Evolutionary conservation across 345 rosid genomes (phyloP).

Genomic region (Durio zibethinus): DNA sequence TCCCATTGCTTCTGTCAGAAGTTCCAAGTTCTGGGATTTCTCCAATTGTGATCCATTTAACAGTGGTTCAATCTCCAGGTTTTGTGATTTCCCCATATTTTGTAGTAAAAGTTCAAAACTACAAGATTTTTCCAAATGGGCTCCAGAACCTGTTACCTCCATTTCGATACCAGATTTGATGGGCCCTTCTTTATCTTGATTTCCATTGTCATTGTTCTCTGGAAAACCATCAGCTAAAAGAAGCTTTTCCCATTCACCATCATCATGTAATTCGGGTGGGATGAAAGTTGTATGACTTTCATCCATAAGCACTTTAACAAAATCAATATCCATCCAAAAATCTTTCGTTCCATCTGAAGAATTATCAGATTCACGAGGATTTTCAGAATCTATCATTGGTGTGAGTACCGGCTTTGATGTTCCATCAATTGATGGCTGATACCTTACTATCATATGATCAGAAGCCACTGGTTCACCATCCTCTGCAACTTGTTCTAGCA

Average conservation of each 20-base stretch:
- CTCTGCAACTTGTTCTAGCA: constrained; percentile 47
- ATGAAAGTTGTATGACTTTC: constrained; percentile 56
- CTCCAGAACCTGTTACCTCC: constrained; percentile 31
- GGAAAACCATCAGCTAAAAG: constrained; percentile 45
- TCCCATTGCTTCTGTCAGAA: constrained; percentile 53
- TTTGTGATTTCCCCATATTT: constrained; percentile 44
- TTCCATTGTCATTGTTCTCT: constrained; percentile 35
- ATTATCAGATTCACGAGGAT: constrained; percentile 25
- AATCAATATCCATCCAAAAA: constrained; percentile 56
- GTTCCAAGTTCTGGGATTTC: constrained; percentile 42
- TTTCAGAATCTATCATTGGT: constrained; percentile 21
- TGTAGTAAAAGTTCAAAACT: constrained; percentile 41
- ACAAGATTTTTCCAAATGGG: constrained; percentile 25
- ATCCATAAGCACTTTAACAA: constrained; percentile 63
- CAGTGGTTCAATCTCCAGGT: constrained; percentile 34
- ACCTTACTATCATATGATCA: constrained; percentile 64
- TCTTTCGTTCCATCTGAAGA: constrained; percentile 48
- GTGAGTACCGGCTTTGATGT: constrained; percentile 28
- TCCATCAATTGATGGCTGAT: constrained; percentile 55
- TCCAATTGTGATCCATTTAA: constrained; percentile 33
- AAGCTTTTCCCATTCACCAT: constrained; percentile 75
- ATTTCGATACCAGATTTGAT: constrained; percentile 30
- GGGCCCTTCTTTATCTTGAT: constrained; percentile 30
- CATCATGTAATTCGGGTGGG: constrained; percentile 65
- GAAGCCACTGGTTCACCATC: constrained; percentile 39